Base-by-base conservation (phyloP, 345 rosid species). In the Kernera saxatilis region DNA sequence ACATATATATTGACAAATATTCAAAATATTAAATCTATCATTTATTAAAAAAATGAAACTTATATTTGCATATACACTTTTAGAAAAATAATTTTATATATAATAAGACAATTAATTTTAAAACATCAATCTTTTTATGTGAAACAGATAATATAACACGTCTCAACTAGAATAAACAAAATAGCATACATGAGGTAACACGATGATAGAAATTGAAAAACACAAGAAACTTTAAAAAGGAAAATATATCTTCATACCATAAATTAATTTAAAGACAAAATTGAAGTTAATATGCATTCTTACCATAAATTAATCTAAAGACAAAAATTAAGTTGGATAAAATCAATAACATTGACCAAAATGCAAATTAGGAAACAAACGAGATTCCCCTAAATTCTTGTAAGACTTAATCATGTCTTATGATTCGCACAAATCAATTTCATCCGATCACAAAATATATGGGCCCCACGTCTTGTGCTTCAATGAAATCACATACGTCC, bases 391-490 rank as follows among this genome's bases (percentile, higher is more conserved):
- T 43, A 41, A 45, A 32, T 25, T 63, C 18, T 64, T 2, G 43
- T 44, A 52, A 26, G 13, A 40, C 25, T 30, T 23, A 8, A 22
- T 30, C 15, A 19, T 54, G n/a, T 49, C 49, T 41, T 6, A 30
- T 10, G 49, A 60, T 11, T 11, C 23, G 40, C 52, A 55, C 43
- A 69, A 43, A 67, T 64, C 30, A 72, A 64, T 64, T 35, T 35
- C 17, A 72, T 64, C 32, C 32, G 23, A 55, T 57, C 71, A 37
- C 5, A 52, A 26, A 40, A 22, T 41, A 8, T 5, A 54, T 15
- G 27, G 76, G 50, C 4, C 64, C 71, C 71, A 65, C 54, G 58
- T 65, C 4, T 30, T 30, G 4, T 26, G 23, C 18, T 18, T 14
- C 2, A 4, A 37, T 7, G 52, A n/a, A 45, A 74, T 74, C 54